Evolutionary conservation across 306 rosid genomes (phyloP), one percentile per base, ranked within the genome.

Genomic region (Phaseolus lunatus): DNA sequence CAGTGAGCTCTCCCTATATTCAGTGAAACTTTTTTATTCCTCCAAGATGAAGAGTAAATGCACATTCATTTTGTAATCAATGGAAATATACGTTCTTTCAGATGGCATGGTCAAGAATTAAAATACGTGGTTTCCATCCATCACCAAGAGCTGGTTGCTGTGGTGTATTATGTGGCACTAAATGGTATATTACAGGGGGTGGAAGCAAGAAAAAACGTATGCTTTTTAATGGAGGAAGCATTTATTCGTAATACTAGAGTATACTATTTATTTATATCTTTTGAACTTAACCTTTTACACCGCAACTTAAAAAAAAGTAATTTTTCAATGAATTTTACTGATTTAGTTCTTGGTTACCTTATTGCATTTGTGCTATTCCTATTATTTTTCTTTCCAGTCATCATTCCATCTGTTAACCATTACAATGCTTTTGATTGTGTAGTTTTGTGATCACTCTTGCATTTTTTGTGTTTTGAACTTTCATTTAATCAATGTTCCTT

Each of bases 81-180:
- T 85, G 70, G 49, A 53, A 65, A 33, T 41, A 75, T 76, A 43
- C 82, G 75, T 75, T 86, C 70, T 67, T 57, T 75, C 91, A 92
- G 97, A 91, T 95, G 97, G 92, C 89, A 61, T 95, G 99, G 97
- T 88, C 99, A 79, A 90, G 96, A 86, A 91, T 95, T 49, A 95
- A 89, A 84, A 81, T 86, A 67, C 82, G 81, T 1, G 97, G 97
- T 77, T 92, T 89, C 86, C 97, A 89, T 86, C 97, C 99, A 57
- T 86, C 96, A 56, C 97, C 96, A 37, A 86, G 97, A 84, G 96
- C 96, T 43, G 99, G 99, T 79, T 85, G 91, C 82, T 88, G 96
- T 65, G 92, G 96, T 7, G 87, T 87, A 74, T 84, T 95, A 27
- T 88, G 92, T 72, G 97, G 97, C 50, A 84, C 97, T 61, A 92